phyloP scores from a whole-genome alignment of 352 stramenopile genomes.

The Paralagenidium karlingii region DNA sequence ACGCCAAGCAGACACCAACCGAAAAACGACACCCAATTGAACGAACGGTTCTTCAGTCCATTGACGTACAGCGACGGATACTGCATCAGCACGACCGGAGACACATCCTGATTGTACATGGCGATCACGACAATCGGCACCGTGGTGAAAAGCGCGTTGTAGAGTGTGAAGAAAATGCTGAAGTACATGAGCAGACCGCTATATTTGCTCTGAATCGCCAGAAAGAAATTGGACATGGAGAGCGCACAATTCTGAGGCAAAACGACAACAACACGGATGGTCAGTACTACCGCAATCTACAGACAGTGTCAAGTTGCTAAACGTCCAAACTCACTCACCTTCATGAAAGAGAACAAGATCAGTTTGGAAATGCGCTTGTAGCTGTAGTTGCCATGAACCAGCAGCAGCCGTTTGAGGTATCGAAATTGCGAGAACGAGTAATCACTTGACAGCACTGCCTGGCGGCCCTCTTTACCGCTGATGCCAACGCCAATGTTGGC shows the following conservation, averaged over 20 bases:
- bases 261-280: background rate
- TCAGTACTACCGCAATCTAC: background rate
- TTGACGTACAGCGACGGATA: constrained; percentile 84
- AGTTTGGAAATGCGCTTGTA: constrained; percentile 86
- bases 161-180: constrained; percentile 82
- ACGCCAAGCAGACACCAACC: constrained; percentile 71
- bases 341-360: constrained; percentile 85
- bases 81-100: constrained; percentile 79
- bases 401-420: constrained; percentile 63
- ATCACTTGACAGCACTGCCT: constrained; percentile 76
- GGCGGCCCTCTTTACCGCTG: constrained; percentile 74
- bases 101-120: constrained; percentile 87
- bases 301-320: background rate
- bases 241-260: constrained; percentile 51
- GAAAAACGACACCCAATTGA: constrained; percentile 84
- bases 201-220: constrained; percentile 75
- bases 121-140: constrained; percentile 84
- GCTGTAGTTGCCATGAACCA: constrained; percentile 84
- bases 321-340: constrained; percentile 7
- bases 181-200: constrained; percentile 84
- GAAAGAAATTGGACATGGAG: constrained; percentile 78
- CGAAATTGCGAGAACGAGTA: constrained; percentile 78
- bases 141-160: constrained; percentile 84
- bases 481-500: constrained; percentile 80
- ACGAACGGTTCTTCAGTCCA: constrained; percentile 77